Percentiles rank a stretch among this genome's conserved stretches.
Conservation (phyloP, 805 yeast genomes). For the Candida quercuum region DNA sequence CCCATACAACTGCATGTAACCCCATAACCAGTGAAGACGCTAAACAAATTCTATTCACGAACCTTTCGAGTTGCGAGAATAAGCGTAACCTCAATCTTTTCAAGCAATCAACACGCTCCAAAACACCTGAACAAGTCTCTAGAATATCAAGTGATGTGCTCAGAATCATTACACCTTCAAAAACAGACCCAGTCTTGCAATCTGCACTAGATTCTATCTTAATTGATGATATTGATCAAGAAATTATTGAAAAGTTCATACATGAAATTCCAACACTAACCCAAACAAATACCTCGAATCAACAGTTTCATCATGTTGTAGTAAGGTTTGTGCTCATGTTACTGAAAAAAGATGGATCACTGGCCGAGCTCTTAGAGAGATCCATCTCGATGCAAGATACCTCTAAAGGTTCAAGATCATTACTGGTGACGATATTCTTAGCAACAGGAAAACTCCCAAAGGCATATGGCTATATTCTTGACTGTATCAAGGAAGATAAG, state of each 20-base stretch:
- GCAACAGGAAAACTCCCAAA: conserved; percentile 2
- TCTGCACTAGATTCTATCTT: not conserved
- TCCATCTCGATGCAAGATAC: no score
- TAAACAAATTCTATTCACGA: not conserved
- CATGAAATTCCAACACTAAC: not conserved
- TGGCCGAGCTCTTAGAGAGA: no score
- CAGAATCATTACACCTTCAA: not conserved
- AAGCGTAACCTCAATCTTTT: not conserved
- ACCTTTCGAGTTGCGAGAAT: not conserved
- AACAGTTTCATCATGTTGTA: not conserved
- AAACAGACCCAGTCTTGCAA: not conserved
- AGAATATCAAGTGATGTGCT: not conserved
- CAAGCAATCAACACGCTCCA: not conserved
- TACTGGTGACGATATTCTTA: conserved; percentile 8
- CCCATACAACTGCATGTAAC: not conserved
- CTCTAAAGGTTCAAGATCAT: conserved; percentile 1
- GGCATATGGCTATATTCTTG: conserved; percentile 6
- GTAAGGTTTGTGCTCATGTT: not conserved
- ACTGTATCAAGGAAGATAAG: not conserved
- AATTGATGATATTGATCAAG: conserved; percentile 1
- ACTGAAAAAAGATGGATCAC: no score
- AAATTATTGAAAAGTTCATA: not conserved
- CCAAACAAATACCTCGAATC: not conserved
- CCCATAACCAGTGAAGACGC: not conserved
- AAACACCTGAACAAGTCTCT: not conserved